These are phyloP conservation scores for Kodamaea fukazawae DNA, from an alignment of 805 yeast genomes.

Conservation along the genomic window DNA sequence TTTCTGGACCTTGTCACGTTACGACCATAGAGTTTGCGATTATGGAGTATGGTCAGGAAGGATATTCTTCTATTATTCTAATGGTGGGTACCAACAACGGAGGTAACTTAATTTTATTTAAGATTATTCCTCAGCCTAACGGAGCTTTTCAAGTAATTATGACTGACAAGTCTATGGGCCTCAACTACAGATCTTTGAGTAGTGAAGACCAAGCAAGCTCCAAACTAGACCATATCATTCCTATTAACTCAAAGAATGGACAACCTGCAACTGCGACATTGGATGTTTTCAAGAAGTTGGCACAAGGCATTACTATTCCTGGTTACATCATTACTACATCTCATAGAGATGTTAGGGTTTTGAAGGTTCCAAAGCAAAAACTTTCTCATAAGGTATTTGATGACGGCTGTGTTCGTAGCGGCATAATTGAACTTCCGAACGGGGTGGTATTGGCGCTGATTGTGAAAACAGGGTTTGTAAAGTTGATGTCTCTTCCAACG, in stretches of 20 bases:
- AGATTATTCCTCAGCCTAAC: constrained; percentile 57
- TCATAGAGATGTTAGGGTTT: constrained; percentile 56
- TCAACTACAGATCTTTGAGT: constrained; percentile 28
- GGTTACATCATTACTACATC: constrained; percentile 62
- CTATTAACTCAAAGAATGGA: constrained; percentile 60
- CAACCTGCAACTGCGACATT: constrained; percentile 62
- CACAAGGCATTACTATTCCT: constrained; percentile 58
- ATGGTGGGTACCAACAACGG: constrained; percentile 78
- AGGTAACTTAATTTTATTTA: constrained; percentile 58
- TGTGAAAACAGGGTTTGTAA: constrained; percentile 46
- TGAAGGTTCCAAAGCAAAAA: constrained; percentile 60
- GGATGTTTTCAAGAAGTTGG: constrained; percentile 53
- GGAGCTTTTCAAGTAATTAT: constrained; percentile 61
- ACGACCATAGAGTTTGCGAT: constrained; percentile 73
- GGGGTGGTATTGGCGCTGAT: constrained; percentile 50
- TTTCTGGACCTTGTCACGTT: constrained; percentile 34
- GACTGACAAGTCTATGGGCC: constrained; percentile 40
- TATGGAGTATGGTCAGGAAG: constrained; percentile 63
- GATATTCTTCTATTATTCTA: constrained; percentile 68
- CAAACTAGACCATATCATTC: constrained; percentile 53
- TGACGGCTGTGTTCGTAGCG: constrained; percentile 43
- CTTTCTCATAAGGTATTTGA: constrained; percentile 62
- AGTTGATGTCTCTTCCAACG: constrained; percentile 56
- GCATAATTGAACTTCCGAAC: constrained; percentile 46
- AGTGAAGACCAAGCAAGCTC: constrained; percentile 43